A percentile compares a stretch with the other conserved stretches of the same genome.
phyloP scores from a whole-genome alignment of 2,329 filamentous ascomycete species.

The Calonectria leucothoes region DNA sequence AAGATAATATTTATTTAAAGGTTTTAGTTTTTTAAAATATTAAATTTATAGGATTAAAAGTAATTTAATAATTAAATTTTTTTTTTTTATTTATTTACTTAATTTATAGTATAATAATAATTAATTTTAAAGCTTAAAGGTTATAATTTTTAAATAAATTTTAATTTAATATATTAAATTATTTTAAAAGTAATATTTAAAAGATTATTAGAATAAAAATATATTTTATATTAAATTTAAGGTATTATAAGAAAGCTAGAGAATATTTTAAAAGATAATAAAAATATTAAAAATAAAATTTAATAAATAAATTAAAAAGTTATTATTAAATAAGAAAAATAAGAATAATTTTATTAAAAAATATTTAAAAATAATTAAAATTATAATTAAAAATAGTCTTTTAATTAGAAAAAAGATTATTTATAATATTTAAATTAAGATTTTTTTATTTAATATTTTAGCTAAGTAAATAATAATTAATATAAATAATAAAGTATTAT shows the following conservation, averaged over 20 bases:
- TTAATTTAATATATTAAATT: too few species aligned
- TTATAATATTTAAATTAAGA: neutral
- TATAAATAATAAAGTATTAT: neutral
- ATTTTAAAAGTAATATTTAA: neutral
- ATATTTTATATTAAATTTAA: neutral
- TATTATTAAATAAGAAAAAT: neutral
- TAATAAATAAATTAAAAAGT: neutral
- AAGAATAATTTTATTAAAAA: neutral
- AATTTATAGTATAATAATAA: neutral
- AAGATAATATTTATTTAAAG: neutral
- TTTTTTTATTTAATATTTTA: neutral
- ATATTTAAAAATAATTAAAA: neutral
- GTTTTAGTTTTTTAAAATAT: neutral
- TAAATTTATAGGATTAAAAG: neutral
- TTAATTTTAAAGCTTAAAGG: neutral
- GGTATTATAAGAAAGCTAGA: neutral
- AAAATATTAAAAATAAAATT: neutral
- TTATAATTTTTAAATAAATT: neutral
- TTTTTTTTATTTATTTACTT: neutral
- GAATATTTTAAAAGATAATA: neutral
- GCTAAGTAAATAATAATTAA: neutral
- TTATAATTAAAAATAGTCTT: neutral
- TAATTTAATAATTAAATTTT: neutral
- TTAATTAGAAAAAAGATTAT: neutral
- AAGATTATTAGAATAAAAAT: neutral